These are phyloP conservation scores for Ophiostoma angusticollis DNA, from an alignment of 2,329 filamentous ascomycete species.

Conservation along the genomic window DNA sequence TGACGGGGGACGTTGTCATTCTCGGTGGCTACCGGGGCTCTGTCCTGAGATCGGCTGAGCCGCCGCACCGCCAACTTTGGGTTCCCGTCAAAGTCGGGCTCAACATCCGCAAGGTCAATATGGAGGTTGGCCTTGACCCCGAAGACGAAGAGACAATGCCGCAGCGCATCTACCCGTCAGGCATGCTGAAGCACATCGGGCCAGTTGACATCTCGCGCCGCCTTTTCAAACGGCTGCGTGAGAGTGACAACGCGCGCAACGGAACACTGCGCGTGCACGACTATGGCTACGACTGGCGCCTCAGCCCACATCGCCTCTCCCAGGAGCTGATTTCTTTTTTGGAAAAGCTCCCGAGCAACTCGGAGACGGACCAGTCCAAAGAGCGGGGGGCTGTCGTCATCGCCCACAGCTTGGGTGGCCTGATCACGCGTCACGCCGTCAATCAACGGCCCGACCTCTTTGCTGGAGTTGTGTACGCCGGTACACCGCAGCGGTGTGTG, in stretches of 20 bases:
- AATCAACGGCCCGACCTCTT: conserved; percentile 79
- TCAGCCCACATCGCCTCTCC: conserved; percentile 69
- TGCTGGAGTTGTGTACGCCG: conserved; percentile 73
- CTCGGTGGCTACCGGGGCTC: conserved; percentile 87
- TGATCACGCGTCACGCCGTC: conserved; percentile 79
- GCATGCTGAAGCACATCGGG: conserved; percentile 84
- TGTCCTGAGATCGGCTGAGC: conserved; percentile 69
- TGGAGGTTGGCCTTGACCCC: conserved; percentile 70
- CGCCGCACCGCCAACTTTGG: conserved; percentile 81
- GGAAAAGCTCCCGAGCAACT: conserved; percentile 61
- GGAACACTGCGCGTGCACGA: conserved; percentile 72
- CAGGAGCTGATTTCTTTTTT: conserved; percentile 60
- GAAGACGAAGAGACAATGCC: conserved; percentile 78
- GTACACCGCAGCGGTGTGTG: conserved; percentile 72
- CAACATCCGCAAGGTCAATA: conserved; percentile 80
- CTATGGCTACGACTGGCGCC: conserved; percentile 89
- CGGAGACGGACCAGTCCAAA: conserved; percentile 40
- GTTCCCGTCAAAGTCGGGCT: conserved; percentile 86
- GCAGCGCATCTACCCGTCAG: conserved; percentile 69
- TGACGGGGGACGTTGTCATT: conserved; percentile 77
- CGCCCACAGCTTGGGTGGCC: conserved; percentile 74
- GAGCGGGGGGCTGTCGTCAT: conserved; percentile 65
- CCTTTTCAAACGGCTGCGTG: conserved; percentile 63
- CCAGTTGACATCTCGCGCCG: conserved; percentile 80
- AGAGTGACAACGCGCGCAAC: conserved; percentile 57